Conservation (phyloP, 1,139 yeast species). For the Starmera stellimalicola region DNA sequence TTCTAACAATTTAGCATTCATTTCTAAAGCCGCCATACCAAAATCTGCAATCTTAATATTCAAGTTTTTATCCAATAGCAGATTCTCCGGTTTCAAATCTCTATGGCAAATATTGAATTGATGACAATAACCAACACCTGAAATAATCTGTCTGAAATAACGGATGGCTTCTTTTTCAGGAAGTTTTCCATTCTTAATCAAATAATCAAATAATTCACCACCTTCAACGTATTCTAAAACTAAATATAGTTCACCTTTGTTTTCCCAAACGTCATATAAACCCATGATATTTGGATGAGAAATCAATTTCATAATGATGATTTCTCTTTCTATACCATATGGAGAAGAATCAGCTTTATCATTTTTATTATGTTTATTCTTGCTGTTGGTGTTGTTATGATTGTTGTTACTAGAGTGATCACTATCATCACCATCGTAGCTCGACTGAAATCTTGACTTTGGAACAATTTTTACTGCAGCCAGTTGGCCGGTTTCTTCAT, state of each 20-base stretch:
- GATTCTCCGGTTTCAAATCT: slow-evolving; percentile 91
- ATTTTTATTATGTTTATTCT: slow-evolving; percentile 31
- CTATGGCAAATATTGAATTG: slow-evolving; percentile 92
- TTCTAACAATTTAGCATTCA: slow-evolving; percentile 73
- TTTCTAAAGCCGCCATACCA: slow-evolving; percentile 99
- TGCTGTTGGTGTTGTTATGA: slow-evolving; percentile 15
- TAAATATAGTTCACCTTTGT: slow-evolving; percentile 81
- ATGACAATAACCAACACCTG: slow-evolving; percentile 90
- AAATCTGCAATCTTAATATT: slow-evolving; percentile 96
- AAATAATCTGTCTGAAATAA: slow-evolving; percentile 85
- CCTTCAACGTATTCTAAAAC: slow-evolving; percentile 95
- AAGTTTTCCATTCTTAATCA: slow-evolving; percentile 79
- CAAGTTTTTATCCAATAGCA: slow-evolving; percentile 74
- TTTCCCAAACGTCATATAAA: slow-evolving; percentile 98
- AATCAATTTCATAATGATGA: slow-evolving; percentile 81
- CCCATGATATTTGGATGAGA: slow-evolving; percentile 93
- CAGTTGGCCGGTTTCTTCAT: slow-evolving; percentile 70
- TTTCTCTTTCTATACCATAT: slow-evolving; percentile 94
- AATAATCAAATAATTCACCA: slow-evolving; percentile 89
- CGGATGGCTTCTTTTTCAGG: slow-evolving; percentile 85
- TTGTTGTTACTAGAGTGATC: slow-evolving; percentile 10
- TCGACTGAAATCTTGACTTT: slow-evolving; percentile 51
- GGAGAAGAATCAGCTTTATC: slow-evolving; percentile 39
- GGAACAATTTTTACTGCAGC: slow-evolving; percentile 98
- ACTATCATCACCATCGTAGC: slow-evolving; percentile 6